Base-by-base conservation (phyloP, 768 basidiomycete genomes). In the Naganishia randhawae region DNA sequence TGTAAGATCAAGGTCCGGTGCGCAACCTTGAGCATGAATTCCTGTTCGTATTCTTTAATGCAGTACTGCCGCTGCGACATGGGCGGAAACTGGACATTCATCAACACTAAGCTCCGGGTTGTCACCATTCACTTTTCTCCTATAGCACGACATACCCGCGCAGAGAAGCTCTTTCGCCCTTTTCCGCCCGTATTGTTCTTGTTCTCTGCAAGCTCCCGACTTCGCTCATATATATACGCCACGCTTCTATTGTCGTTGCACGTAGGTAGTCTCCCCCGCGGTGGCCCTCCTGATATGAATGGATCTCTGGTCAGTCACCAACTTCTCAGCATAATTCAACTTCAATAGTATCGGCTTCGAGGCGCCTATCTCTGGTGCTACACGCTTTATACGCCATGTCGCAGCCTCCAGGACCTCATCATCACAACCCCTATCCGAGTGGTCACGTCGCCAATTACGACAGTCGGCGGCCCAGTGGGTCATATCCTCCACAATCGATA, bases 361-460 rank as follows among this genome's bases (percentile, higher is more conserved):
- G 39, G 11, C 13, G 22, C 25, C n/a, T 16, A 29, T 48, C 57
- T 19, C 33, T 42, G 39, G 27, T 39, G 9, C 19, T n/a, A 27
- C 22, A 61, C 27, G n/a, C 37, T 8, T n/a, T 13, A 25, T n/a
- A n/a, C 3, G 41, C 37, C 11, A 61, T 61, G 57, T 61, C 57
- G 57, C 22, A 61, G 7, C 19, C 57, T 37, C 39, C 57, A 42
- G 13, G 22, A 25, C 10, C 57, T 9, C 39, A 61, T 9, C 39
- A 61, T 25, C 19, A 29, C 39, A 55, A 55, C 54, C 31, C 39
- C 39, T 61, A 61, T 61, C 57, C 57, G 25, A 10, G 9, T 39
- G 57, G 57, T 13, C 22, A 35, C 17, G 57, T 35, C 14, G 16
- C 57, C 16, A 6, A 11, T 2, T 41, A 61, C 57, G 57, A 61